A percentile compares a stretch with the other conserved stretches of the same genome.
Evolutionary conservation across 2,329 filamentous ascomycete species (phyloP).

Genomic region (Neophaeococcomyces aloes): DNA sequence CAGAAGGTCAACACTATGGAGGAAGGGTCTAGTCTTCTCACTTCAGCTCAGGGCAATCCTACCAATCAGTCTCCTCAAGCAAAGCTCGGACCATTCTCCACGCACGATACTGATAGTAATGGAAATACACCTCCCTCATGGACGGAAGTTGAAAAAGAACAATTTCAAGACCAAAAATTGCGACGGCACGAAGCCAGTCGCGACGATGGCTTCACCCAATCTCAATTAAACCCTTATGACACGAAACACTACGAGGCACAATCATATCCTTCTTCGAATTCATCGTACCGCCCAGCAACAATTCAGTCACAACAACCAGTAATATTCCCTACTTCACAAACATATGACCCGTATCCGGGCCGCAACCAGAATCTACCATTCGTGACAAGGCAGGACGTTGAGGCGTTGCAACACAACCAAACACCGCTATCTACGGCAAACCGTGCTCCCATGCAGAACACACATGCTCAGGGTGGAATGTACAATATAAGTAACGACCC

Average conservation of each 20-base stretch:
- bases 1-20: not conserved
- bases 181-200: not conserved
- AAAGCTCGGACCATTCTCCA: not conserved
- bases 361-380: conserved; percentile 46
- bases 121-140: not conserved
- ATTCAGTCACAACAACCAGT: not conserved
- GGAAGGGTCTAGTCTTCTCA: conserved; percentile 4
- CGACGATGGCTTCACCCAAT: not conserved
- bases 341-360: not conserved
- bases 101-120: not conserved
- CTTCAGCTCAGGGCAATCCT: not conserved
- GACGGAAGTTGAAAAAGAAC: conserved; percentile 6
- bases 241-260: not conserved
- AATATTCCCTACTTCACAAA: not conserved
- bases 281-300: not conserved
- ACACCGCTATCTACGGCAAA: conserved; percentile 48
- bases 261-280: not conserved
- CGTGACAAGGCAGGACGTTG: conserved; percentile 70
- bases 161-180: conserved; percentile 4
- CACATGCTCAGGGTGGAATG: too few relatives aligned
- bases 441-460: too few relatives aligned
- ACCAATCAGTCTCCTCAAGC: not conserved
- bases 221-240: not conserved
- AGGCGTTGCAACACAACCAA: conserved; percentile 71
- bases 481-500: too few relatives aligned